Evolutionary conservation across 2,329 filamentous ascomycete genomes (phyloP).

Genomic region (Capronia coronata): DNA sequence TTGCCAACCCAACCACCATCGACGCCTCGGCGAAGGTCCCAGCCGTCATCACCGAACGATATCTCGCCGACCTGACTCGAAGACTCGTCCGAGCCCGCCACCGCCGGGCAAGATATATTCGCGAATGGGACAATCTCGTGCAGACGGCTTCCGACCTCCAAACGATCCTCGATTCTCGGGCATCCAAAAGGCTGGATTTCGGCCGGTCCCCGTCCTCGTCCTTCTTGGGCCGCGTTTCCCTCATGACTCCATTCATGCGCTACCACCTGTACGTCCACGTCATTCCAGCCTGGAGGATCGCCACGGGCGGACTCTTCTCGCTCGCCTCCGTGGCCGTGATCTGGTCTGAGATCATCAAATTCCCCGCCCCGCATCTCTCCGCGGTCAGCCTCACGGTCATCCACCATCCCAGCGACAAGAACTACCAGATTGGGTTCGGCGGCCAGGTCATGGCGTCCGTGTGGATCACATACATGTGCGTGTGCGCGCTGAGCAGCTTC

Average conservation of each 20-base stretch:
- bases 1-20: conserved; percentile 34
- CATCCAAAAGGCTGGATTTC: conserved; percentile 74
- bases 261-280: conserved; percentile 70
- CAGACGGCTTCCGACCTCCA: conserved; percentile 68
- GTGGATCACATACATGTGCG: conserved; percentile 96
- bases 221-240: conserved; percentile 43
- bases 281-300: conserved; percentile 61
- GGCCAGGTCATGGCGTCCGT: conserved; percentile 76
- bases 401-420: conserved; percentile 62
- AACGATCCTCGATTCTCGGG: conserved; percentile 73
- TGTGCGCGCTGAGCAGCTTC: conserved; percentile 78
- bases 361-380: conserved; percentile 69
- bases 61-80: conserved; percentile 81
- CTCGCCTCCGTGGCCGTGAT: conserved; percentile 75
- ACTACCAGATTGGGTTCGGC: conserved; percentile 72
- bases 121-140: conserved; percentile 78
- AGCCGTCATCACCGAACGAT: conserved; percentile 83
- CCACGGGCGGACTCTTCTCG: conserved; percentile 61
- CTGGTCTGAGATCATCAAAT: conserved; percentile 89
- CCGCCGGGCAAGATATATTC: conserved; percentile 71
- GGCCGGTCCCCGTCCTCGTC: conserved; percentile 50
- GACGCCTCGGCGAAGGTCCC: conserved; percentile 52
- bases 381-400: conserved; percentile 55
- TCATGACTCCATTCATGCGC: conserved; percentile 74
- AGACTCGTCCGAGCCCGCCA: conserved; percentile 76